phyloP scores from a whole-genome alignment of 805 yeast species.

The Saccharomyces eubayanus region DNA sequence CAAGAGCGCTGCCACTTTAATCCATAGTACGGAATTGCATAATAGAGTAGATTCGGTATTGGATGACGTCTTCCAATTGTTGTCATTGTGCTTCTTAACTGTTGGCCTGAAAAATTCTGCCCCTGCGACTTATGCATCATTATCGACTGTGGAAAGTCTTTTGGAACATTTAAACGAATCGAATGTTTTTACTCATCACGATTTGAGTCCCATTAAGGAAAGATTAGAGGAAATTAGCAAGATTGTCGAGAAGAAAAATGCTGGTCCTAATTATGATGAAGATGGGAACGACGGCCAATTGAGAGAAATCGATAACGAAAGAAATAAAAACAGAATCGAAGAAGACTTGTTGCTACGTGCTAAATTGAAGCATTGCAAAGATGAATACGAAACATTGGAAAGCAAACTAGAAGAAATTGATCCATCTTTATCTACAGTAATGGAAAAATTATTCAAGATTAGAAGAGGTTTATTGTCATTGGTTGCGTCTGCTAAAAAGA shows the following conservation, averaged over 20 bases:
- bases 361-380: conserved; percentile 57
- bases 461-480: conserved; percentile 54
- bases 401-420: conserved; percentile 46
- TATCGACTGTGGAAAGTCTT: conserved; percentile 77
- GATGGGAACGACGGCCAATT: conserved; percentile 12
- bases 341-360: conserved; percentile 53
- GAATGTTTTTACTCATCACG: conserved; percentile 75
- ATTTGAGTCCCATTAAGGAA: conserved; percentile 65
- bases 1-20: conserved; percentile 19
- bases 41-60: conserved; percentile 60
- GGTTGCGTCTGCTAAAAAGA: conserved; percentile 34
- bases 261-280: conserved; percentile 14
- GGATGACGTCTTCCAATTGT: conserved; percentile 83
- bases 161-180: conserved; percentile 76
- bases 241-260: conserved; percentile 43
- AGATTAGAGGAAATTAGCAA: conserved; percentile 62
- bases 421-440: conserved; percentile 40
- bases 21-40: conserved; percentile 24
- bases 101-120: conserved; percentile 87
- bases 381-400: conserved; percentile 49
- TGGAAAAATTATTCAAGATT: conserved; percentile 53
- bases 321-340: conserved; percentile 41
- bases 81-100: conserved; percentile 80
- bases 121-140: conserved; percentile 88
- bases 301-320: conserved; percentile 20